Evolutionary conservation across 108 stramenopile species (phyloP).

Genomic region (Cyclotella kingstonii): DNA sequence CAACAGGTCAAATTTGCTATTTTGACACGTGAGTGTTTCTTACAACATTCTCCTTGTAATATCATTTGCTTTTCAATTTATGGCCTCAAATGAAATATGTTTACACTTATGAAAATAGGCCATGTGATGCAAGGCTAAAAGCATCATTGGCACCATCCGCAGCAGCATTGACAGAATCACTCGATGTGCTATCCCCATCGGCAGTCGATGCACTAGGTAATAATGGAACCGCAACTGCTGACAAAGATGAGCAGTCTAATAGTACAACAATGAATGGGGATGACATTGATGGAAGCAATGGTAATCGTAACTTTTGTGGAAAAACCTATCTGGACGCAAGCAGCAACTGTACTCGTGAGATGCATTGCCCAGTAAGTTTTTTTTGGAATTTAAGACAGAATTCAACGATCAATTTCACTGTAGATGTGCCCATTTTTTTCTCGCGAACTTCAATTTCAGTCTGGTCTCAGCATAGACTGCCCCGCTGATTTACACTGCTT

Average conservation of each 20-base stretch:
- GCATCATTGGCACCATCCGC: not conserved
- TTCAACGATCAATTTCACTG: too few species aligned
- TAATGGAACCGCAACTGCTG: not conserved
- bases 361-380: conserved; percentile 23
- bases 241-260: not conserved
- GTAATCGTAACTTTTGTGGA: conserved; percentile 33
- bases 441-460: not conserved
- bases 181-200: not conserved
- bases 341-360: conserved; percentile 13
- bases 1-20: conserved; percentile 26
- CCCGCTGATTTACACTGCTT: conserved; percentile 14
- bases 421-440: conserved; percentile 1
- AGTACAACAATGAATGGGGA: not conserved
- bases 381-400: not conserved
- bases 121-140: conserved; percentile 9
- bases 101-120: not conserved
- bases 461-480: conserved; percentile 9
- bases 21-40: conserved; percentile 25
- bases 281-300: not conserved
- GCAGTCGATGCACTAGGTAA: not conserved
- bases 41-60: not conserved
- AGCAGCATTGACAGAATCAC: not conserved
- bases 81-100: not conserved
- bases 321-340: conserved; percentile 2
- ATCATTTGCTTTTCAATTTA: not conserved